A percentile compares a stretch with the other conserved stretches of the same genome.
Conservation (phyloP, 2,329 filamentous ascomycete species). For the Onygena corvina region DNA sequence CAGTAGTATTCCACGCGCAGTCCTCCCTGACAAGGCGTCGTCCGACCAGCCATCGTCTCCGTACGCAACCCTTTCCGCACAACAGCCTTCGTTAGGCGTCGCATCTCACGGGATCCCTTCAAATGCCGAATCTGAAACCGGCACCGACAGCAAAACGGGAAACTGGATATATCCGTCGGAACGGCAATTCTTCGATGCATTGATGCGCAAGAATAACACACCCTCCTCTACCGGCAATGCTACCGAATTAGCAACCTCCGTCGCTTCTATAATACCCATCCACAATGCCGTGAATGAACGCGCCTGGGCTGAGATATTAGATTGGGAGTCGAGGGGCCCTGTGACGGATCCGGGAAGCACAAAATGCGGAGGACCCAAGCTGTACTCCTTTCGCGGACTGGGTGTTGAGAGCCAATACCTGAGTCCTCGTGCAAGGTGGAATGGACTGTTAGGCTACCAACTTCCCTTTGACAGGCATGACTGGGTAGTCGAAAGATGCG, state of each 20-base stretch:
- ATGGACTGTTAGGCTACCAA: conserved; percentile 76
- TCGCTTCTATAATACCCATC: conserved; percentile 86
- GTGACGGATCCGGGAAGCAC: conserved; percentile 45
- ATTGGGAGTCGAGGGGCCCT: conserved; percentile 66
- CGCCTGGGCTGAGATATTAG: conserved; percentile 82
- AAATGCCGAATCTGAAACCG: conserved; percentile 69
- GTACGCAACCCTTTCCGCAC: conserved; percentile 24
- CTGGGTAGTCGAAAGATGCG: conserved; percentile 91
- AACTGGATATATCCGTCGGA: conserved; percentile 98
- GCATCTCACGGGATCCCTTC: conserved; percentile 39
- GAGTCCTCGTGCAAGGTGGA: conserved; percentile 72
- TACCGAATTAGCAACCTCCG: conserved; percentile 51
- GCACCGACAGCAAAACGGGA: conserved; percentile 54
- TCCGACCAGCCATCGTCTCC: conserved; percentile 15
- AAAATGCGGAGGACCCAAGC: conserved; percentile 62
- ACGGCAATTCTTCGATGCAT: conserved; percentile 95
- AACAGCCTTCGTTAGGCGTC: conserved; percentile 18
- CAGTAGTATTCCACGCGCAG: conserved; percentile 63
- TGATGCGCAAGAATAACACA: conserved; percentile 81
- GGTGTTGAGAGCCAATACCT: conserved; percentile 43
- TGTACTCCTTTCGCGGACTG: conserved; percentile 69
- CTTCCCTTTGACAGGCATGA: conserved; percentile 92
- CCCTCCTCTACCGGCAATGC: conserved; percentile 39
- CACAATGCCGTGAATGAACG: conserved; percentile 98
- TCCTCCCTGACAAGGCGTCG: conserved; percentile 17